Conservation (phyloP, 805 yeast genomes). For the Spathaspora girioi region DNA sequence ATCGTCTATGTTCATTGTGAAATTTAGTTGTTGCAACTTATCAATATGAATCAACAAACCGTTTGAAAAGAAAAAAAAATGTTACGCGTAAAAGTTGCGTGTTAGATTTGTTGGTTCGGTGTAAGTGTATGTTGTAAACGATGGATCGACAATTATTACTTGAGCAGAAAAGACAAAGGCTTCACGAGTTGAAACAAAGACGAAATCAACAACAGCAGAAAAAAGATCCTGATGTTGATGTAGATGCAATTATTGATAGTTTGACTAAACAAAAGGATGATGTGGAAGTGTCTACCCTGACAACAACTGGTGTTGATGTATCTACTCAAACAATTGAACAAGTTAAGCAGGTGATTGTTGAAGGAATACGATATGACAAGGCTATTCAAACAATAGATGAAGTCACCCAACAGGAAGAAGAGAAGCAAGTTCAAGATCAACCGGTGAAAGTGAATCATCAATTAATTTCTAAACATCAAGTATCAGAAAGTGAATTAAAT, state of each 20-base stretch:
- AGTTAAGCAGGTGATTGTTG: constrained; percentile 3
- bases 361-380: constrained; percentile 18
- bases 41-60: not conserved
- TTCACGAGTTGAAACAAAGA: constrained; percentile 21
- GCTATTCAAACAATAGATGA: constrained; percentile 15
- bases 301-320: constrained; percentile 1
- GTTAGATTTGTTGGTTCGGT: not conserved
- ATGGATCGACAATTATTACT: constrained; percentile 32
- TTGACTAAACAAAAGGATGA: not conserved
- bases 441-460: not conserved
- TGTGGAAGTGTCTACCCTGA: not conserved
- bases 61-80: not conserved
- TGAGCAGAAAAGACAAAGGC: constrained; percentile 38
- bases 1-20: constrained; percentile 57
- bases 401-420: not conserved
- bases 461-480: not conserved
- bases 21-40: not conserved
- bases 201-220: constrained; percentile 6
- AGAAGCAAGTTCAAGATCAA: not conserved
- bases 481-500: constrained; percentile 16
- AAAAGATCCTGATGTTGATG: not conserved
- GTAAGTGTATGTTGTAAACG: not conserved
- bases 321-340: constrained; percentile 5
- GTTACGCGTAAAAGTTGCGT: not conserved
- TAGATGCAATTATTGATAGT: not conserved